phyloP scores from a whole-genome alignment of 129 eudicot species.

The Smallanthus sonchifolius region DNA sequence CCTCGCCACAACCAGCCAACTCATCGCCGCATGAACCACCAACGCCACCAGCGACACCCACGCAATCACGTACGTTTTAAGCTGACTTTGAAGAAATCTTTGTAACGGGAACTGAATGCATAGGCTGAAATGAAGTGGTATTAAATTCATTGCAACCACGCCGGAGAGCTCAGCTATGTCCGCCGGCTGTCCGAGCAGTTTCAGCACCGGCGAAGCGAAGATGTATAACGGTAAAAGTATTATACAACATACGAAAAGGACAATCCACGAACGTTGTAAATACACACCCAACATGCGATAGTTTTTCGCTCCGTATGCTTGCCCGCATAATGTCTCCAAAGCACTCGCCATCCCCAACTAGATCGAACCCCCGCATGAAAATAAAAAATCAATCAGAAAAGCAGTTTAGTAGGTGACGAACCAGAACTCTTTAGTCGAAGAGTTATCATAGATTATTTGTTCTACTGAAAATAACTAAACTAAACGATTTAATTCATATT shows the following conservation, averaged over 20 bases:
- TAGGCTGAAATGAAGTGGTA: constrained; percentile 79
- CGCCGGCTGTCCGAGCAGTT: constrained; percentile 61
- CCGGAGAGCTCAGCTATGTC: constrained; percentile 83
- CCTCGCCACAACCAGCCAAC: constrained; percentile 53
- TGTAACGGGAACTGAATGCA: constrained; percentile 71
- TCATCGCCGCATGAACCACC: constrained; percentile 43
- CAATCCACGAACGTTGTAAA: constrained; percentile 85
- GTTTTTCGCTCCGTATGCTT: constrained; percentile 81
- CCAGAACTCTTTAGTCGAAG: too few species aligned
- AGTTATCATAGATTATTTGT: too few species aligned
- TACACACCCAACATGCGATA: constrained; percentile 75
- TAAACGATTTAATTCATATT: too few species aligned
- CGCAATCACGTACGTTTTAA: constrained; percentile 58
- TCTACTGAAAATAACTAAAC: too few species aligned
- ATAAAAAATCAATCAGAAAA: neutral
- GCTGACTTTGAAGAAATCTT: constrained; percentile 80
- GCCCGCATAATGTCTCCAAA: constrained; percentile 83
- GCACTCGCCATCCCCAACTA: constrained; percentile 97
- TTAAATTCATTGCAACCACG: constrained; percentile 36
- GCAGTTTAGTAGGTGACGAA: too few species aligned
- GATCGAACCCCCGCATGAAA: neutral
- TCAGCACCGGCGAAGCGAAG: constrained; percentile 62
- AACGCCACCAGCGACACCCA: constrained; percentile 58
- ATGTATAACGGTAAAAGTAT: constrained; percentile 46
- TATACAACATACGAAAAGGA: constrained; percentile 49